Evolutionary conservation across 2,329 filamentous ascomycete genomes (phyloP), one percentile per base, ranked within the genome.

Genomic region (Aaosphaeria pasadenensis): DNA sequence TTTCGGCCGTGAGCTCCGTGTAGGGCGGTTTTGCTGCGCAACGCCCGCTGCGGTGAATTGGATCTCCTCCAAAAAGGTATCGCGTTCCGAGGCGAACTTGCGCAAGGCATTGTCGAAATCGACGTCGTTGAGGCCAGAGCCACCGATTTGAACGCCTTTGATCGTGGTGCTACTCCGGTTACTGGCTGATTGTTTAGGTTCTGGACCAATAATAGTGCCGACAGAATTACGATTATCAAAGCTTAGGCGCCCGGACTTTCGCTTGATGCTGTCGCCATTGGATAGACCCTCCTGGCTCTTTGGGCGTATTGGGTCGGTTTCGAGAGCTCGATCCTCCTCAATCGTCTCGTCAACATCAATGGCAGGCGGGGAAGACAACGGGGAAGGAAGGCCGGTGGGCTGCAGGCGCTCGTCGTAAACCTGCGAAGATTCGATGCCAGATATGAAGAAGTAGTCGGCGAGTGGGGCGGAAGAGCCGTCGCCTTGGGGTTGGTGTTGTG

Each of bases 21-120:
- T 81, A 35, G 67, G 68, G 45, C 62, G 65, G 50, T 62, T 69
- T 55, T 67, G 67, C 48, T 61, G 71, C 75, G 57, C 88, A 28
- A 88, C 79, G 36, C 91, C 91, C 2, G 17, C 17, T 24, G 91
- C 90, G 56, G 83, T 89, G 68, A 97, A 91, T 57, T 86, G 90
- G 46, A 97, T 80, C 68, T 99, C 94, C 55, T 95, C 89, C 45
- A 97, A 77, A 62, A 99, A 99, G 51, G 86, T 87, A 62, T 99
- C 94, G 55, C 94, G 81, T 74, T 97, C 92, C n/a, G 86, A 87
- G 41, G 94, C 91, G 69, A 99, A 99, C 73, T 96, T 97, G 62
- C 91, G 76, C 57, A 99, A 78, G 29, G 94, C 92, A 64, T 88
- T 86, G 67, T 97, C 94, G 63, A 99, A 99, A 70, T 97, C 94